A percentile compares a stretch with the other conserved stretches of the same genome.
phyloP scores from a whole-genome alignment of 768 basidiomycete species.

The Boletellus ananiceps region DNA sequence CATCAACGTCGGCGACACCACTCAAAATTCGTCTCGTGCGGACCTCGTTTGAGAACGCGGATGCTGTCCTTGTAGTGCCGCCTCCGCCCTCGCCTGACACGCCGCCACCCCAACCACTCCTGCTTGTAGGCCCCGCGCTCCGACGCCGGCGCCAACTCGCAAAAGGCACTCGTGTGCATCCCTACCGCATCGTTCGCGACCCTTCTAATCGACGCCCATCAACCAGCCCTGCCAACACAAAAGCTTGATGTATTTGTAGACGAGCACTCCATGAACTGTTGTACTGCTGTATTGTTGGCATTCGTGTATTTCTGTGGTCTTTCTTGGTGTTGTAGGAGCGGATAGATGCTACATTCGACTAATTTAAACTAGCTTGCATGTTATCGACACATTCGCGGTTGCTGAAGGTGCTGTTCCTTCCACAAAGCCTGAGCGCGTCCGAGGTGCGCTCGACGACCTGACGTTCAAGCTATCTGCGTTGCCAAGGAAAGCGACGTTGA shows the following conservation, averaged over 20 bases:
- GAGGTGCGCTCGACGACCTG: too few species aligned
- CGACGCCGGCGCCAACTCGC: slow-evolving; percentile 37
- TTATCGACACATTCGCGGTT: too few species aligned
- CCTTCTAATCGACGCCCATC: slow-evolving; percentile 10
- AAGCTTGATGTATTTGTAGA: not conserved
- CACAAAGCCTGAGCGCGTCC: too few species aligned
- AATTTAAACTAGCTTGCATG: too few species aligned
- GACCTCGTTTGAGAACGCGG: slow-evolving; percentile 48
- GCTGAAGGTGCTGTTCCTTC: too few species aligned
- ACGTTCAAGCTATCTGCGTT: too few species aligned
- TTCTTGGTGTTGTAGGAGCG: not conserved
- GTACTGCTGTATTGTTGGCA: slow-evolving; percentile 19
- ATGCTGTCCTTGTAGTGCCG: slow-evolving; percentile 47
- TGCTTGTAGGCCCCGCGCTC: slow-evolving; percentile 49
- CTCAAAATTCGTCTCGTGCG: slow-evolving; percentile 39
- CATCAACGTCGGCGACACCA: not conserved
- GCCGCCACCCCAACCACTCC: slow-evolving; percentile 27
- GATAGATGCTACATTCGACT: not conserved
- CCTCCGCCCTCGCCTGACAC: slow-evolving; percentile 26
- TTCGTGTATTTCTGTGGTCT: slow-evolving; percentile 9
- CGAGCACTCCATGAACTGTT: not conserved
- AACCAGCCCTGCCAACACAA: not conserved
- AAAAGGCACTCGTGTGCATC: slow-evolving; percentile 49
- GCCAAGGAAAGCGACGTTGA: too few species aligned
- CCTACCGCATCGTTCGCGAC: slow-evolving; percentile 46